Evolutionary conservation across 2,329 filamentous ascomycete species (phyloP).

Genomic region (Claviceps sorghi): DNA sequence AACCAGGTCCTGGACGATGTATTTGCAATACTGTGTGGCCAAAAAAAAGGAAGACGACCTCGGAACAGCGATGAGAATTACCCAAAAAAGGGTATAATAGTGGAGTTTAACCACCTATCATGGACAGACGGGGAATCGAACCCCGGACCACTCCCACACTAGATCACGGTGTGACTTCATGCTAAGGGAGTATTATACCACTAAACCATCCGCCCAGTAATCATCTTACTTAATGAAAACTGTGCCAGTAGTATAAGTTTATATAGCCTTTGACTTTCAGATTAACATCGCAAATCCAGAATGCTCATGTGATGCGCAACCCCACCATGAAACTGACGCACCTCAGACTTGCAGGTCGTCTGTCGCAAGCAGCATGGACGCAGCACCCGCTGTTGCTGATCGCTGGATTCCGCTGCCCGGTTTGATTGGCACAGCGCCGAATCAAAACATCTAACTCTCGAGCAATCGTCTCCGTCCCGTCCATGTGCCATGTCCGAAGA

Average conservation of each 20-base stretch:
- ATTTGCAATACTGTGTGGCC: no score
- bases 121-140: constrained; percentile 12
- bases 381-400: constrained; percentile 4
- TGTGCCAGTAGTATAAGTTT: fast-evolving
- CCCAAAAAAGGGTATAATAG: background rate
- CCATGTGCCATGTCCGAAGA: constrained; percentile 23
- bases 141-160: constrained; percentile 10
- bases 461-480: background rate
- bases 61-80: no score
- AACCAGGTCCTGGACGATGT: no score
- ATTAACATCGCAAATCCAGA: background rate
- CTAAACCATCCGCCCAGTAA: constrained; percentile 6
- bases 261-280: background rate
- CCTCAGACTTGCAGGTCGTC: constrained; percentile 1
- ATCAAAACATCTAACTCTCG: background rate
- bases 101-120: background rate
- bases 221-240: fast-evolving
- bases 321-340: background rate
- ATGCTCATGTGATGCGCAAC: constrained; percentile 1
- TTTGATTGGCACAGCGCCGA: background rate
- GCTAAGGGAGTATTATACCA: constrained; percentile 8
- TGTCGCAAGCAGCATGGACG: constrained; percentile 3
- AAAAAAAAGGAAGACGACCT: no score
- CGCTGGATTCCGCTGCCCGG: constrained; percentile 1
- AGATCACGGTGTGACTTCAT: fast-evolving